phyloP scores from a whole-genome alignment of 2,329 filamentous ascomycete genomes.

The Penicillium olsonii region DNA sequence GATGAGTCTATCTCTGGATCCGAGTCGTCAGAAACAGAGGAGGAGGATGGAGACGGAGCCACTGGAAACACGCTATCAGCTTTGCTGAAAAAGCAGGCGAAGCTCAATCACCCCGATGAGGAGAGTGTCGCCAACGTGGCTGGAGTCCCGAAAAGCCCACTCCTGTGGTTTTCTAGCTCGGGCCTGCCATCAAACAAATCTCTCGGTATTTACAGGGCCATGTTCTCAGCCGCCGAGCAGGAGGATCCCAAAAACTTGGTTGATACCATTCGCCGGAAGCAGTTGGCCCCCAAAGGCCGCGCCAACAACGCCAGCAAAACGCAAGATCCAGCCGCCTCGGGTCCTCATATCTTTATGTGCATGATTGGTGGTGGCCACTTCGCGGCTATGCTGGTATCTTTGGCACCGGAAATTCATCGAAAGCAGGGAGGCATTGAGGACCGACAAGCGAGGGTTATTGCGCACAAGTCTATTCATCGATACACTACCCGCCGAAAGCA shows the following conservation, averaged over 20 bases:
- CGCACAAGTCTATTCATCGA: slow-evolving; percentile 96
- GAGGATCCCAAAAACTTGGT: slow-evolving; percentile 64
- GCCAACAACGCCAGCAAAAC: slow-evolving; percentile 38
- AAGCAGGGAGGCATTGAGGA: slow-evolving; percentile 71
- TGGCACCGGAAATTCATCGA: slow-evolving; percentile 77
- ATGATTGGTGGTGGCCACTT: slow-evolving; percentile 99
- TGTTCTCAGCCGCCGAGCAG: slow-evolving; percentile 74
- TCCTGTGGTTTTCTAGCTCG: slow-evolving; percentile 84
- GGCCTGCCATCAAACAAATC: slow-evolving; percentile 74
- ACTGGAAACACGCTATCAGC: slow-evolving; percentile 63
- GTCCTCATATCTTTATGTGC: slow-evolving; percentile 89
- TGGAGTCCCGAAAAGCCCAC: slow-evolving; percentile 66
- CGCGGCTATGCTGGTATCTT: slow-evolving; percentile 89
- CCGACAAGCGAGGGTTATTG: slow-evolving; percentile 81
- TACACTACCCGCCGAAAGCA: slow-evolving; percentile 97
- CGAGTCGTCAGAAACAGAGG: slow-evolving; percentile 70
- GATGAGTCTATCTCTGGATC: slow-evolving; percentile 88
- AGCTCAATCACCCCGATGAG: slow-evolving; percentile 56
- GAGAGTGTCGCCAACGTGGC: slow-evolving; percentile 52
- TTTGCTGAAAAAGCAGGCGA: slow-evolving; percentile 80
- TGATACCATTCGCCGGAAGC: slow-evolving; percentile 72
- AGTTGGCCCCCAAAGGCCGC: slow-evolving; percentile 62
- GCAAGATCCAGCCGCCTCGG: slow-evolving; percentile 51
- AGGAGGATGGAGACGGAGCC: slow-evolving; percentile 55
- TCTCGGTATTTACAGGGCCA: slow-evolving; percentile 80